Evolutionary conservation across 2,329 filamentous ascomycete species (phyloP), one percentile per base, ranked within the genome.

Genomic region (Achaetomium macrosporum): DNA sequence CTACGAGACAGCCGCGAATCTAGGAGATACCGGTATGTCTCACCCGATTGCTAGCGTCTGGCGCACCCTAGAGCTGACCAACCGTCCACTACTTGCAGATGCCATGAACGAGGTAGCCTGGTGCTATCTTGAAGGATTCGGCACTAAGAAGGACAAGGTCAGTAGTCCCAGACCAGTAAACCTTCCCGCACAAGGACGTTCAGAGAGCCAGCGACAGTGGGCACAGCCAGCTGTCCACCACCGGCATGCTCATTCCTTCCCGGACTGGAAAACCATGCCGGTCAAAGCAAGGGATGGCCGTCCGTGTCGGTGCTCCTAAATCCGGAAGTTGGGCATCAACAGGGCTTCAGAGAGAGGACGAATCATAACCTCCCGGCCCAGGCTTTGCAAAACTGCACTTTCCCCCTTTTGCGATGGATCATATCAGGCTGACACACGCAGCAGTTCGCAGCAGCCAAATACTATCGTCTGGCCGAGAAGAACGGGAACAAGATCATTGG

Each of bases 111-210:
- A 97, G 71, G 86, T 86, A 50, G 93, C 85, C 35, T 95, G 90
- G 90, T 99, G 93, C 74, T 97, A 93, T 76, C 71, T 95, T 29
- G 87, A 96, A 67, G 93, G 93, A n/a, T 96, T 95, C 71, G 93
- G 93, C 33, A 92, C 90, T 66, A 93, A 90, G 70, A 99, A 97
- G 71, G 91, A 99, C 76, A 97, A 96, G 88, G 92, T 96, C 78
- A 71, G 88, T 56, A 29, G 16, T 7, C n/a, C 8, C 19, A 11
- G 12, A 12, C 16, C 13, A 19, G 2, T 59, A 16, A 33, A n/a
- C 15, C n/a, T 37, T 8, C 13, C 7, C 33, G 10, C 5, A 35
- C 10, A 9, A 35, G 33, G 33, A 11, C n/a, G 35, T 25, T 7
- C 25, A 25, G 25, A 25, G 25, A 25, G 25, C 25, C 4, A 7